Conservation (phyloP, 768 basidiomycete genomes). For the Panaeolus cyanescens region DNA sequence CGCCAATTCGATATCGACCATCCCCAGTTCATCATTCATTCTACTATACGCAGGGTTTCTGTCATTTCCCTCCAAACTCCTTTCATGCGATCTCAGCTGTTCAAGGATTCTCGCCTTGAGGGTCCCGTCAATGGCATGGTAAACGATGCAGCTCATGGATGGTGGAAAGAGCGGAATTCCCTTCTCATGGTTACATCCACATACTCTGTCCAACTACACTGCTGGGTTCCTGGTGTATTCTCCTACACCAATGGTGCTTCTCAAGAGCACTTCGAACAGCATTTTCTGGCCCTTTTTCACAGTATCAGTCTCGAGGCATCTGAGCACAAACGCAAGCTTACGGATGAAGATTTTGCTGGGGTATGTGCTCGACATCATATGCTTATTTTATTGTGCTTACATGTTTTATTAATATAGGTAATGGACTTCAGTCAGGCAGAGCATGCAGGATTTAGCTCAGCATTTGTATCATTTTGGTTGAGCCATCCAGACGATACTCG, state of each 20-base stretch:
- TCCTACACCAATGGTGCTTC: conserved; percentile 27
- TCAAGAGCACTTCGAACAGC: conserved; percentile 19
- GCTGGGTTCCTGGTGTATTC: conserved; percentile 27
- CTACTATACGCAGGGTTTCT: background rate
- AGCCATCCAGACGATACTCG: conserved; percentile 2
- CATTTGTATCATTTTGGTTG: conserved; percentile 18
- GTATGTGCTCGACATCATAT: conserved; percentile 5
- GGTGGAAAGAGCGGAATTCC: conserved; percentile 15
- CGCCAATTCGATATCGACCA: conserved; percentile 4
- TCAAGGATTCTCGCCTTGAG: background rate
- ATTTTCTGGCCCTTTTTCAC: conserved; percentile 20
- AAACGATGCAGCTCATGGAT: conserved; percentile 29
- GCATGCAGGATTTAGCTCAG: conserved; percentile 21
- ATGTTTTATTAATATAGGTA: conserved; percentile 6
- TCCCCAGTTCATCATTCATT: conserved; percentile 5
- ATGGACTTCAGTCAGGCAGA: conserved; percentile 32
- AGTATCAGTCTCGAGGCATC: conserved; percentile 17
- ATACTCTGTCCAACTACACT: conserved; percentile 10
- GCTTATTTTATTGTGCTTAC: background rate
- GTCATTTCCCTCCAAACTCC: conserved; percentile 9
- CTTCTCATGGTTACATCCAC: conserved; percentile 24
- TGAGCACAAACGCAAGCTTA: background rate
- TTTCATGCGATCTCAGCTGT: background rate
- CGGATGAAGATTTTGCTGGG: conserved; percentile 10
- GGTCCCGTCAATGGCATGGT: conserved; percentile 26